phyloP scores from a whole-genome alignment of 768 basidiomycete species.

The Termitomyces sp. region DNA sequence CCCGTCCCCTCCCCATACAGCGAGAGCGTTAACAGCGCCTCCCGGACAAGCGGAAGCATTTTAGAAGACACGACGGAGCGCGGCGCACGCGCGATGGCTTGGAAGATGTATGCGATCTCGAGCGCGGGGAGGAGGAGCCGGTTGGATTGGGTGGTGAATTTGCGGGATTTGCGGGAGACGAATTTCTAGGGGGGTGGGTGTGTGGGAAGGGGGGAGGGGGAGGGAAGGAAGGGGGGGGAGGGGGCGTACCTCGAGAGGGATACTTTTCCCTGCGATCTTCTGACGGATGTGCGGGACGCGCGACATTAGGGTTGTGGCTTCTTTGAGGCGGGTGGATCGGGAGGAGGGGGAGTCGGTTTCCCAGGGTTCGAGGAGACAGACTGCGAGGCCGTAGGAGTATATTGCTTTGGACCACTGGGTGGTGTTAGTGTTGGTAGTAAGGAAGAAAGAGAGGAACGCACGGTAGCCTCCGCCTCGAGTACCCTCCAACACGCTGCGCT shows the following conservation, averaged over 20 bases:
- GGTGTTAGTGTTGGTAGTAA: no score
- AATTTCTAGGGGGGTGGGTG: constrained; percentile 65
- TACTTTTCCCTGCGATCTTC: constrained; percentile 78
- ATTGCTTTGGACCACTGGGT: constrained; percentile 69
- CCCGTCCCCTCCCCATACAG: constrained; percentile 14
- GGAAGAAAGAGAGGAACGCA: constrained; percentile 20
- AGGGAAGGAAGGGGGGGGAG: background rate
- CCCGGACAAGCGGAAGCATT: background rate
- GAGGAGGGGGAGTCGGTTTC: constrained; percentile 15
- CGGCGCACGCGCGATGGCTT: constrained; percentile 74
- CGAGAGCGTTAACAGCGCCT: constrained; percentile 35
- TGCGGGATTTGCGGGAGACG: constrained; percentile 81
- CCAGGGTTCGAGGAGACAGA: constrained; percentile 61
- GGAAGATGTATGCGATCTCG: constrained; percentile 85
- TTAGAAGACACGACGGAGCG: constrained; percentile 41
- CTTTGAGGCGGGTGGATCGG: constrained; percentile 32
- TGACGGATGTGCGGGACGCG: constrained; percentile 75
- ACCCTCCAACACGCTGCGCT: constrained; percentile 63
- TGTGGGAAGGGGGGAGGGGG: background rate
- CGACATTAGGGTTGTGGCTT: constrained; percentile 65
- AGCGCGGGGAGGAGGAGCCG: constrained; percentile 76
- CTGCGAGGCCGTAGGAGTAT: constrained; percentile 75
- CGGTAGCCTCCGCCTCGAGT: constrained; percentile 72
- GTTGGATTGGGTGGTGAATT: constrained; percentile 69
- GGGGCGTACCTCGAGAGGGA: constrained; percentile 47